Evolutionary conservation across 202 grass and related monocot genomes (phyloP).

Genomic region (Bolboschoenoplectus hybrid): DNA sequence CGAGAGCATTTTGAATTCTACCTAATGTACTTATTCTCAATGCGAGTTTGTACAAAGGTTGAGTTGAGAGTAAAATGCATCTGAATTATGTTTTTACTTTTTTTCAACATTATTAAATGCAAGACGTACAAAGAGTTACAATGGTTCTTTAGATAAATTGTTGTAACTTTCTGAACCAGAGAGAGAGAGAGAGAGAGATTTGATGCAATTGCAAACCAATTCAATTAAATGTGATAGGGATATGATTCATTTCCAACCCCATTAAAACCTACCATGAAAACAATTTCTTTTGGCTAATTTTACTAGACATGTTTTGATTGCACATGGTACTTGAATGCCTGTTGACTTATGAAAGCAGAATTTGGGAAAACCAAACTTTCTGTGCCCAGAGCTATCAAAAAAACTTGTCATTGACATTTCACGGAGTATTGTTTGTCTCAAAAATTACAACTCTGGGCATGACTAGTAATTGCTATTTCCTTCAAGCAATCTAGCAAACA

Average conservation of each 20-base stretch:
- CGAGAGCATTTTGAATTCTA: background rate
- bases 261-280: background rate
- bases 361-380: background rate
- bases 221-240: background rate
- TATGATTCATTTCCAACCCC: slow-evolving; percentile 2
- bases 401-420: background rate
- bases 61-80: background rate
- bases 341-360: background rate
- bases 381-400: background rate
- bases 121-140: background rate
- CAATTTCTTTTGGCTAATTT: background rate
- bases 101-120: background rate
- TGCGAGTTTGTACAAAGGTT: background rate
- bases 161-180: background rate
- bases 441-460: slow-evolving; percentile 14
- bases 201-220: background rate
- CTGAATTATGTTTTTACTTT: background rate
- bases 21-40: background rate
- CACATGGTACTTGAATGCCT: background rate
- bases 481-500: slow-evolving; percentile 3
- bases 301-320: background rate
- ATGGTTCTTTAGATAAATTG: background rate
- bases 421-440: background rate
- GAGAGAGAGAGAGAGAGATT: background rate
- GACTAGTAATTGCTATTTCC: background rate